phyloP scores from a whole-genome alignment of 441 rosid genomes.

The Erysimum cheiri region DNA sequence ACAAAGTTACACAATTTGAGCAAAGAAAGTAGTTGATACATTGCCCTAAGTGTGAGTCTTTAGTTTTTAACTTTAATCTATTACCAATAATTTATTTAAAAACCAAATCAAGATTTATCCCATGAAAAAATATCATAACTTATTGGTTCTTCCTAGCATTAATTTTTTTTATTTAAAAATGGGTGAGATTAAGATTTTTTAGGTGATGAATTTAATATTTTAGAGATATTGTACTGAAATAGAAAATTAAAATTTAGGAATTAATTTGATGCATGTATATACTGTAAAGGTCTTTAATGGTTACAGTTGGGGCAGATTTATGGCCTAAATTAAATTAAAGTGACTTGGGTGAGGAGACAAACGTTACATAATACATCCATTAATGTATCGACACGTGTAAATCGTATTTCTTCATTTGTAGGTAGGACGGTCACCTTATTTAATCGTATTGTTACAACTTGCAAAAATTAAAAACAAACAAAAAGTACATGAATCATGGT shows the following conservation, averaged over 20 bases:
- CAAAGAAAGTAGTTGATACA: conserved; percentile 32
- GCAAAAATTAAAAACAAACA: conserved; percentile 18
- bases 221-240: background rate
- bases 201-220: background rate
- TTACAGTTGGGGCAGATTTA: conserved; percentile 40
- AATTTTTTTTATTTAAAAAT: background rate
- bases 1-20: conserved; percentile 9
- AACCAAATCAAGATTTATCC: too few species aligned
- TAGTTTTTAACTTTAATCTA: background rate
- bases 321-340: conserved; percentile 41
- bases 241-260: background rate
- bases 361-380: conserved; percentile 10
- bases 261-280: conserved; percentile 34
- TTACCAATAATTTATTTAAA: too few species aligned
- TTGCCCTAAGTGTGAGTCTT: conserved; percentile 13
- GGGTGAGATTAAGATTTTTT: background rate
- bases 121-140: too few species aligned
- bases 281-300: conserved; percentile 33
- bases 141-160: background rate
- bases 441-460: conserved; percentile 29
- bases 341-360: conserved; percentile 41
- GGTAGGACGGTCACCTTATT: conserved; percentile 45
- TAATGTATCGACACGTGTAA: conserved; percentile 22
- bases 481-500: conserved; percentile 10
- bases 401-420: background rate